Base-by-base conservation (phyloP, 108 stramenopile genomes). In the Nitzschia palea region DNA sequence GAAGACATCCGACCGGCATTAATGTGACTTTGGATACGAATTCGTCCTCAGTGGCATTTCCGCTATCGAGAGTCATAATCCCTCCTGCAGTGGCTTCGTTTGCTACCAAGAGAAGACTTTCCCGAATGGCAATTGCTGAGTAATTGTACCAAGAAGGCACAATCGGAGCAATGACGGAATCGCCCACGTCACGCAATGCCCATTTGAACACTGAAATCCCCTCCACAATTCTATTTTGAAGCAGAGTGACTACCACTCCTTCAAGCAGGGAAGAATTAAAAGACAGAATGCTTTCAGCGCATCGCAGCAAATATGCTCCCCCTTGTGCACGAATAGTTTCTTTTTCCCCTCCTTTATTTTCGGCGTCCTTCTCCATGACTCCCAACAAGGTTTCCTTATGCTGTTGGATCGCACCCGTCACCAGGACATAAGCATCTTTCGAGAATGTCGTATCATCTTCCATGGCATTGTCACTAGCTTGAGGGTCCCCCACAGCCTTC, bases 291-390 rank as follows among this genome's bases (percentile, higher is more conserved):
- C 52, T 43, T 31, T 66, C 78, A 23, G 83, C 44, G 23, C 69
- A 51, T 26, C 44, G 50, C 29, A 89, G 63, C 36, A 83, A 58
- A 0, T 55, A 80, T 25, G 78, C 73, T 28, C 77, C 83, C 30
- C 81, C 86, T 0, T 73, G 57, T 40, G 78, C 47, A 45, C 74
- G 71, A 35, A 69, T 72, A 32, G 68, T 65, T 14, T 80, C 75
- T 8, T 78, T 57, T 53, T 75, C 72, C 18, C 71, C 66, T 26
- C 79, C 84, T 51, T 73, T 68, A 29, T 52, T 43, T 29, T 84
- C 83, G 34, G 82, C 73, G 53, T 85, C 88, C 37, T 80, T 72
- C 9, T 67, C 77, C 53, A 89, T 37, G 12, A 80, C 77, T 1
- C 68, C 84, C 1, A 70, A 48, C 2, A 89, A 52, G 0, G 74